These are phyloP conservation scores for Triticum monococcum DNA, from an alignment of 176 grass and related monocot genomes.

Conservation along the genomic window DNA sequence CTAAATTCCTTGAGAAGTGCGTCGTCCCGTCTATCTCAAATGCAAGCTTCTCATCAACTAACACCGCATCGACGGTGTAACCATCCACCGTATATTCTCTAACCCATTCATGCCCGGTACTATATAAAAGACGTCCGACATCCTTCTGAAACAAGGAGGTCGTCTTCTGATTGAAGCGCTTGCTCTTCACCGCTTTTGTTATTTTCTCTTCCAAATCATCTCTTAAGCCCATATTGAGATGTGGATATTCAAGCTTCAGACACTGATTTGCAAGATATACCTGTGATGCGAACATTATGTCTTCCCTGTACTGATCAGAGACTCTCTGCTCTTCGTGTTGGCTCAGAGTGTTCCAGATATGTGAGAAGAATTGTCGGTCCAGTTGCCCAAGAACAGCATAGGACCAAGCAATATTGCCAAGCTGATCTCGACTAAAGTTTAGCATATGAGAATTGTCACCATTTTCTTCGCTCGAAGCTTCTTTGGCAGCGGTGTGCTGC, in stretches of 20 bases:
- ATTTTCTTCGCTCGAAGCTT: conserved; percentile 22
- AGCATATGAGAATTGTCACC: conserved; percentile 16
- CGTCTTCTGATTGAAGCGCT: conserved; percentile 84
- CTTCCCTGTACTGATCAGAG: conserved; percentile 80
- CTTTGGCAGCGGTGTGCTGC: not conserved
- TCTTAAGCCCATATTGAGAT: conserved; percentile 62
- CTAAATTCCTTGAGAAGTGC: conserved; percentile 93
- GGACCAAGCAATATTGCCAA: conserved; percentile 91
- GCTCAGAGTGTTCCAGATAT: conserved; percentile 62
- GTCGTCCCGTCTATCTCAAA: conserved; percentile 94
- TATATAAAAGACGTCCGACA: conserved; percentile 68
- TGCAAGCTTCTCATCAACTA: conserved; percentile 78
- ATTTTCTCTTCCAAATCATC: conserved; percentile 79
- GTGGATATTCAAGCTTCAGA: conserved; percentile 65
- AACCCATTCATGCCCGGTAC: conserved; percentile 77
- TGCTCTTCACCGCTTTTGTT: conserved; percentile 66
- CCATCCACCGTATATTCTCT: conserved; percentile 76
- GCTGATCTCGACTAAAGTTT: conserved; percentile 77
- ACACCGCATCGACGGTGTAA: conserved; percentile 83
- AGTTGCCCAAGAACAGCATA: conserved; percentile 84
- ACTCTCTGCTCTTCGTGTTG: conserved; percentile 57
- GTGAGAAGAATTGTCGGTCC: conserved; percentile 65
- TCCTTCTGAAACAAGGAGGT: conserved; percentile 92
- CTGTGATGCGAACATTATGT: conserved; percentile 95
- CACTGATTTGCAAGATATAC: conserved; percentile 92